A percentile compares a stretch with the other conserved stretches of the same genome.
Conservation (phyloP, 306 rosid genomes). For the Cicer bijugum region DNA sequence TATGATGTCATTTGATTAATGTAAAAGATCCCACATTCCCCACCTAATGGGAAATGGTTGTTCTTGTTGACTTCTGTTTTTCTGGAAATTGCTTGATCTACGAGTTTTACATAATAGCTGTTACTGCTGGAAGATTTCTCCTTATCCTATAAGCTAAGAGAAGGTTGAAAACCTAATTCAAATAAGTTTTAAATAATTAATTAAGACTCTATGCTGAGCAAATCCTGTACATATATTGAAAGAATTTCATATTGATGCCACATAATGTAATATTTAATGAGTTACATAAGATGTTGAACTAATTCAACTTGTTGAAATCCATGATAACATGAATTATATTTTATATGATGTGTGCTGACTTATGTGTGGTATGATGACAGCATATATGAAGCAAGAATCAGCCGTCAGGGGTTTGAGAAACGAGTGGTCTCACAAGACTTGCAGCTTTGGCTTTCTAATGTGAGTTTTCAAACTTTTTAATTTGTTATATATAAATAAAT, state of each 20-base stretch:
- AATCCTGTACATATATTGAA: not conserved
- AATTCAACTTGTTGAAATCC: not conserved
- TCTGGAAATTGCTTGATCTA: not conserved
- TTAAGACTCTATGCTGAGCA: not conserved
- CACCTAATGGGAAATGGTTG: too few relatives aligned
- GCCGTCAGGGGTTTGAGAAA: conserved; percentile 90
- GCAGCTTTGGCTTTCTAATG: conserved; percentile 83
- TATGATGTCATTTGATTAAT: not conserved
- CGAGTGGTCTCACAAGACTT: conserved; percentile 95
- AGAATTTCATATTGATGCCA: not conserved
- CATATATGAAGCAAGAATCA: conserved; percentile 67
- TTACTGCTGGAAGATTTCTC: not conserved
- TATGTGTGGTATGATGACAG: conserved; percentile 51
- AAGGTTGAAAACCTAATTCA: not conserved
- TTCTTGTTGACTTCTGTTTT: not conserved
- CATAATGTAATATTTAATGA: not conserved
- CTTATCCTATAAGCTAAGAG: not conserved
- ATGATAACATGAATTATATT: not conserved
- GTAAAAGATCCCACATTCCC: too few relatives aligned
- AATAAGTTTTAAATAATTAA: not conserved
- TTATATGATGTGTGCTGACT: conserved; percentile 8
- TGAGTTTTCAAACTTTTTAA: conserved; percentile 48
- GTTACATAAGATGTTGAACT: not conserved
- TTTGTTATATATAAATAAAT: not conserved
- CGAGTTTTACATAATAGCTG: not conserved